Conservation (phyloP, 352 stramenopile genomes). For the Pythium rhizo-oryzae region DNA sequence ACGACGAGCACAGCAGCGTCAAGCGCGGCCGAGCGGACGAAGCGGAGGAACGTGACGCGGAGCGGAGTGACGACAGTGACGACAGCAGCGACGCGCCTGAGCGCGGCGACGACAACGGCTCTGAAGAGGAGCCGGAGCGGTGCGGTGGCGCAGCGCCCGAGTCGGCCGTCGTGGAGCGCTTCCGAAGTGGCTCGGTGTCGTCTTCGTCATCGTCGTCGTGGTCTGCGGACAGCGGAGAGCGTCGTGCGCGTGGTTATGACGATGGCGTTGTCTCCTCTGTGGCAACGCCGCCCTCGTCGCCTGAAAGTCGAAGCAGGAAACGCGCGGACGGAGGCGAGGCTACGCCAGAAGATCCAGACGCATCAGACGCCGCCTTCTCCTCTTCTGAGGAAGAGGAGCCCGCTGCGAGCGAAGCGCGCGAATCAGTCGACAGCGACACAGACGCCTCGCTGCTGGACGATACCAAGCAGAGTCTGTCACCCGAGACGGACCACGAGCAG, state of each 20-base stretch:
- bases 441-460: not conserved
- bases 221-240: too few relatives aligned
- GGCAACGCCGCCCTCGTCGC: slow-evolving; percentile 12
- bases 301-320: not conserved
- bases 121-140: not conserved
- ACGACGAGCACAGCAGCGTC: slow-evolving; percentile 6
- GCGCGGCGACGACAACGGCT: not conserved
- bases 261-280: not conserved
- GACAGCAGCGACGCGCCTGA: slow-evolving; percentile 3
- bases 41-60: not conserved
- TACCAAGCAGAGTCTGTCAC: not conserved
- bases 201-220: not conserved
- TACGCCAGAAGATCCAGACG: slow-evolving; percentile 3
- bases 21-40: not conserved
- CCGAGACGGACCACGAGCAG: not conserved
- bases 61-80: not conserved
- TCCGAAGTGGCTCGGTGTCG: not conserved
- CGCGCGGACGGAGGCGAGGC: not conserved
- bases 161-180: not conserved
- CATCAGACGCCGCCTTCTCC: not conserved
- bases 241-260: too few relatives aligned
- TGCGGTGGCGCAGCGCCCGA: not conserved
- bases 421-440: not conserved
- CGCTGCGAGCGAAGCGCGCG: not conserved
- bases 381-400: not conserved